Conservation (phyloP, 768 basidiomycete genomes). For the Leccinum longicurvipes region DNA sequence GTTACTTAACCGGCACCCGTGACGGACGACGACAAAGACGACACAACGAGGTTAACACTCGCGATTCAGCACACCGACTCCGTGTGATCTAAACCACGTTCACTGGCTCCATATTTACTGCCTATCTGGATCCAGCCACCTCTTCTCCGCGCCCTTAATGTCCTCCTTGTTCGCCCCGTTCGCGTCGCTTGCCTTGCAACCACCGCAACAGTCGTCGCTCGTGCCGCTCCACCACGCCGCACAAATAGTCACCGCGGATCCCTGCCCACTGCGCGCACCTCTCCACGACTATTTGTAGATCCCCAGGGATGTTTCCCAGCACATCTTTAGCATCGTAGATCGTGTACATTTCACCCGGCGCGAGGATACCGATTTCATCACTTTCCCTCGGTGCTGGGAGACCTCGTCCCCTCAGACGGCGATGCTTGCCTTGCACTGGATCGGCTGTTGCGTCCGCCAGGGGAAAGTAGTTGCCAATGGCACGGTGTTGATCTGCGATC, state of each 20-base stretch:
- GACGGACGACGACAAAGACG: conserved; percentile 1
- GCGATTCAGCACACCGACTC: conserved; percentile 4
- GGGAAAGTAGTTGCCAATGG: conserved; percentile 44
- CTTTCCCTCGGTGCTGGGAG: conserved; percentile 10
- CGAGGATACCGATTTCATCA: conserved; percentile 16
- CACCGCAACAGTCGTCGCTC: conserved; percentile 61
- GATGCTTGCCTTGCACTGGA: neutral
- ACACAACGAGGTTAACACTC: conserved; percentile 9
- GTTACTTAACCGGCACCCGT: conserved; percentile 17
- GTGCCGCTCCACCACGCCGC: conserved; percentile 55
- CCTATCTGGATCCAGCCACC: neutral
- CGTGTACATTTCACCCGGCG: conserved; percentile 59
- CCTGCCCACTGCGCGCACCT: conserved; percentile 56
- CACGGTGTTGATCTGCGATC: conserved; percentile 23
- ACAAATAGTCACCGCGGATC: conserved; percentile 49
- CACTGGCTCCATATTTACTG: neutral
- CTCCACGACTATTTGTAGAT: conserved; percentile 48
- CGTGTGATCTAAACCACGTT: conserved; percentile 6
- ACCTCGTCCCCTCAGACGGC: conserved; percentile 2
- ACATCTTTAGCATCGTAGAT: conserved; percentile 70
- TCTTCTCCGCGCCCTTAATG: conserved; percentile 13
- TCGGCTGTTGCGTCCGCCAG: conserved; percentile 13
- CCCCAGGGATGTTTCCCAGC: conserved; percentile 52
- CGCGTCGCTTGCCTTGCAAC: conserved; percentile 36
- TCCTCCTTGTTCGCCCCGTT: conserved; percentile 2